Evolutionary conservation across 345 rosid species (phyloP).

Genomic region (Camelina neglecta): DNA sequence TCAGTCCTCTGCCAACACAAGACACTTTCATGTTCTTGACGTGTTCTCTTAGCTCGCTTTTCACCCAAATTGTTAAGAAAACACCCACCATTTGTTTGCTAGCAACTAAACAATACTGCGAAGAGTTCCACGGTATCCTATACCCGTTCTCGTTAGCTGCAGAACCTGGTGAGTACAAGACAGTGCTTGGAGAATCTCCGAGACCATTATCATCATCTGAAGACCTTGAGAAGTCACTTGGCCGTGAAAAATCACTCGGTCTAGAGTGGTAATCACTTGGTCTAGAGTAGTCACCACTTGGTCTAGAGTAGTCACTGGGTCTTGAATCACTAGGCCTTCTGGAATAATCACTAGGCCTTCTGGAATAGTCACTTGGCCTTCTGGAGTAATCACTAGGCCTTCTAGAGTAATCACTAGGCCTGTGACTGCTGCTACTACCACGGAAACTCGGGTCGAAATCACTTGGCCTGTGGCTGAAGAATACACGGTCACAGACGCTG

Average conservation of each 20-base stretch:
- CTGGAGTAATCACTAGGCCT: conserved; percentile 43
- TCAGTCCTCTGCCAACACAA: conserved; percentile 95
- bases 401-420: conserved; percentile 70
- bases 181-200: conserved; percentile 96
- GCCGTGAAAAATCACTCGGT: conserved; percentile 89
- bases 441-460: conserved; percentile 44
- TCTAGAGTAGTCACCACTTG: conserved; percentile 35
- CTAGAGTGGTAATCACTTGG: conserved; percentile 53
- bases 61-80: conserved; percentile 93
- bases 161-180: conserved; percentile 76
- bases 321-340: conserved; percentile 75
- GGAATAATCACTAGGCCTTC: conserved; percentile 87
- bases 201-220: conserved; percentile 93
- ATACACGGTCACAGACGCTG: conserved; percentile 97
- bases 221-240: conserved; percentile 92
- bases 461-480: conserved; percentile 80
- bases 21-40: conserved; percentile 95
- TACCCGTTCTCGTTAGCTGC: conserved; percentile 67
- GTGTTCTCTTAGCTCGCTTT: conserved; percentile 83
- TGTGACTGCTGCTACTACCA: conserved; percentile 48
- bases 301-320: conserved; percentile 45
- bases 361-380: conserved; percentile 51
- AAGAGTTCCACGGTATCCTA: conserved; percentile 71
- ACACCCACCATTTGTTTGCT: conserved; percentile 98
- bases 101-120: conserved; percentile 84